Evolutionary conservation across 2,329 filamentous ascomycete genomes (phyloP).

Genomic region (Byssochlamys sp.): DNA sequence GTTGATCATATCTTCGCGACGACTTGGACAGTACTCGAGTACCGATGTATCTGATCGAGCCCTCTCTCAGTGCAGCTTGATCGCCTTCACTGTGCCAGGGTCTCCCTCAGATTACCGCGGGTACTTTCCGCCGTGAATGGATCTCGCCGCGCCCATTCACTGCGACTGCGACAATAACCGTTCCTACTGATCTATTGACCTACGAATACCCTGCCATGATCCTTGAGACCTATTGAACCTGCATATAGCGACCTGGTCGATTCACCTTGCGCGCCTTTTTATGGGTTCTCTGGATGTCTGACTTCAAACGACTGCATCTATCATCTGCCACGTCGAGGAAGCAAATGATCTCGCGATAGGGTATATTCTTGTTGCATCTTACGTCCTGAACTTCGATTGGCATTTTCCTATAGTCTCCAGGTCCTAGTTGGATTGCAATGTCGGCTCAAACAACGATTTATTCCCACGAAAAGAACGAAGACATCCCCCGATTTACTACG

Average conservation of each 20-base stretch:
- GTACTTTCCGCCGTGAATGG: neutral
- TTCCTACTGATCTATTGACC: neutral
- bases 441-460: slow-evolving; percentile 27
- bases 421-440: slow-evolving; percentile 24
- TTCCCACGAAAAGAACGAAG: slow-evolving; percentile 18
- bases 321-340: neutral
- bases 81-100: neutral
- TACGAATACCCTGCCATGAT: neutral
- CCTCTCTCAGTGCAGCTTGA: neutral
- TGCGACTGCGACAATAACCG: neutral
- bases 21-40: neutral
- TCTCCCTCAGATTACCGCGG: neutral
- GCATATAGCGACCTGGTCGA: neutral
- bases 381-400: neutral
- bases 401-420: neutral
- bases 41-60: neutral
- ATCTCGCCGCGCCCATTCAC: neutral
- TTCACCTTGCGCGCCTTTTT: neutral
- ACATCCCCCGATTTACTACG: slow-evolving; percentile 13
- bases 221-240: neutral
- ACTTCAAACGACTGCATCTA: neutral
- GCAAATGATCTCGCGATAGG: neutral
- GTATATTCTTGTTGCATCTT: neutral
- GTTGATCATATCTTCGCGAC: neutral
- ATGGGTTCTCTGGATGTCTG: neutral